Conservation (phyloP, 108 stramenopile species). For the Hondaea fermentalgiana region DNA sequence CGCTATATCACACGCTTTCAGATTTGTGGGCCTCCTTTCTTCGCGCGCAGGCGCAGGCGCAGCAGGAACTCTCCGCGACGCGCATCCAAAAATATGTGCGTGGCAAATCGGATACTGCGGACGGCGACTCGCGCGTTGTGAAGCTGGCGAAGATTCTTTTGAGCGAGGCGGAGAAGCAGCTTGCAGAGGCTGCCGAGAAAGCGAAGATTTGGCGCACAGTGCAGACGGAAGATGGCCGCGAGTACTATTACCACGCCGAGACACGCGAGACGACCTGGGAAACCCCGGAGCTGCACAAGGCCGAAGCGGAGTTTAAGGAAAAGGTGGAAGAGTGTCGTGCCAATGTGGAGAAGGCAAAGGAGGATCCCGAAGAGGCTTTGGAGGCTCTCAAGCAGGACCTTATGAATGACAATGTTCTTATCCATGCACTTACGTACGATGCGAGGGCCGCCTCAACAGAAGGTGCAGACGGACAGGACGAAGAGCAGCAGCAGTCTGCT, state of each 20-base stretch:
- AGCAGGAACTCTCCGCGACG: not conserved
- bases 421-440: not conserved
- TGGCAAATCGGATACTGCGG: not conserved
- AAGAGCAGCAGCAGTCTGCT: not conserved
- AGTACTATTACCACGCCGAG: constrained; percentile 18
- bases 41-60: not conserved
- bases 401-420: not conserved
- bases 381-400: not conserved
- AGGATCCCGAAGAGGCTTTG: constrained; percentile 14
- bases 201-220: not conserved
- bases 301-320: not conserved
- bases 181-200: not conserved
- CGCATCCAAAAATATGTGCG: not conserved
- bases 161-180: not conserved
- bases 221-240: not conserved
- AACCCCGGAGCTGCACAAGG: not conserved
- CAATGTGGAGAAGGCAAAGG: not conserved
- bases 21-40: not conserved
- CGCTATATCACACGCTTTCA: not conserved
- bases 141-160: not conserved
- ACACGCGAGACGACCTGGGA: constrained; percentile 18
- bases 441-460: not conserved
- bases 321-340: not conserved
- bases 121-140: not conserved
- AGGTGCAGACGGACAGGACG: not conserved